Evolutionary conservation across 495 filamentous ascomycete genomes (phyloP).

Genomic region (Aspergillus bertholletiae): DNA sequence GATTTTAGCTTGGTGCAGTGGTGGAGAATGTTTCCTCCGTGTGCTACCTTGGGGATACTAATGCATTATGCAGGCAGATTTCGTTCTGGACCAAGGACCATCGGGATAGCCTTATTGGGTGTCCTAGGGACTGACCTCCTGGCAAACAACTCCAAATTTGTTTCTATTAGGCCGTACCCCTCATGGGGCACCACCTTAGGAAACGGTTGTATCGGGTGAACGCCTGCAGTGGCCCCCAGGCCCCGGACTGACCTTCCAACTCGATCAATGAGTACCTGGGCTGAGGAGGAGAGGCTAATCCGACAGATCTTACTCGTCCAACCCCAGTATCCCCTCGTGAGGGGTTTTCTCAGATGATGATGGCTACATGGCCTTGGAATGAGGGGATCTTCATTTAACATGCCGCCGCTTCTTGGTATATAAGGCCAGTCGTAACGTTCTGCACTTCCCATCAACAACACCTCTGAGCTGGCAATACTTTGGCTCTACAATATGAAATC

Average conservation of each 20-base stretch:
- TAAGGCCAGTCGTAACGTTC: neutral
- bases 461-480: neutral
- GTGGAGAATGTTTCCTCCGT: neutral
- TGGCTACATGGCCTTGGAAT: neutral
- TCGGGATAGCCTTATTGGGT: no score
- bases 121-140: no score
- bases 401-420: neutral
- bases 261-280: no score
- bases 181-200: no score
- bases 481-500: neutral
- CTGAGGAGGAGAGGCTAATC: no score
- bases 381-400: neutral
- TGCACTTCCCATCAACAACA: neutral
- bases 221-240: no score
- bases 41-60: neutral
- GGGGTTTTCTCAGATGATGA: neutral
- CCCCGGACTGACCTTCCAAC: no score
- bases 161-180: no score
- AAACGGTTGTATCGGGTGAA: no score
- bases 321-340: neutral
- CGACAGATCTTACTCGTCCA: neutral
- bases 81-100: neutral
- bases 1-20: neutral
- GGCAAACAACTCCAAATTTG: no score
- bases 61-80: neutral